Percentiles rank a stretch among this genome's conserved stretches.
Evolutionary conservation across 129 eudicot genomes (phyloP).

Genomic region (Ambrosia artemisiifolia): DNA sequence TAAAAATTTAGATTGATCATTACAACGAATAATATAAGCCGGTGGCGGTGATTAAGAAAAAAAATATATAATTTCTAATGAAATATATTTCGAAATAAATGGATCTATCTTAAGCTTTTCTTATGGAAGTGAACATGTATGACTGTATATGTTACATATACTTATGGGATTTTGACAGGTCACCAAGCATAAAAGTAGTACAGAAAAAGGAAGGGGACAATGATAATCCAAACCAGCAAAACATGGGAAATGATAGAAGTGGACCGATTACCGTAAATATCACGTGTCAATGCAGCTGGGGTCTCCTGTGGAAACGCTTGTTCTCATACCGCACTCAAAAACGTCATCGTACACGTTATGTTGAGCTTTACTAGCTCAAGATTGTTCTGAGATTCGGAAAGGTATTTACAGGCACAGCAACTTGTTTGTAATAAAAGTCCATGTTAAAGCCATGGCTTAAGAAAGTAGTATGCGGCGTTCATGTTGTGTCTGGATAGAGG

Average conservation of each 20-base stretch:
- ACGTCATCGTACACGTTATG: slow-evolving; percentile 16
- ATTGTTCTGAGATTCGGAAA: slow-evolving; percentile 16
- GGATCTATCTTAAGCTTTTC: no score
- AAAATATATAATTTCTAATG: no score
- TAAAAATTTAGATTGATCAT: background rate
- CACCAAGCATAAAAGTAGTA: slow-evolving; percentile 27
- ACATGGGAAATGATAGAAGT: slow-evolving; percentile 19
- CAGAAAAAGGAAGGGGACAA: background rate
- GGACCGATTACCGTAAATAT: slow-evolving; percentile 13
- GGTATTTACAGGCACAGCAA: background rate
- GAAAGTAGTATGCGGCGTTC: background rate
- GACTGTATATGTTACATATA: slow-evolving; percentile 1
- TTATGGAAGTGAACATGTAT: background rate
- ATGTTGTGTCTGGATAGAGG: background rate
- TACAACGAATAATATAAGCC: no score
- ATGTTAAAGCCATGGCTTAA: background rate
- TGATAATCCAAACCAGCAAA: slow-evolving; percentile 18
- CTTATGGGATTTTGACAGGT: slow-evolving; percentile 15
- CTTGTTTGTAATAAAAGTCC: no score
- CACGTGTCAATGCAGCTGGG: slow-evolving; percentile 40
- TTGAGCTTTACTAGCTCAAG: slow-evolving; percentile 23
- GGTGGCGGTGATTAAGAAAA: no score
- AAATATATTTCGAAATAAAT: no score
- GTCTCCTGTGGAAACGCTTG: slow-evolving; percentile 44
- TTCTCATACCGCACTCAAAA: slow-evolving; percentile 46